Conservation (phyloP, 495 filamentous ascomycete genomes). For the Annulohypoxylon stygium region DNA sequence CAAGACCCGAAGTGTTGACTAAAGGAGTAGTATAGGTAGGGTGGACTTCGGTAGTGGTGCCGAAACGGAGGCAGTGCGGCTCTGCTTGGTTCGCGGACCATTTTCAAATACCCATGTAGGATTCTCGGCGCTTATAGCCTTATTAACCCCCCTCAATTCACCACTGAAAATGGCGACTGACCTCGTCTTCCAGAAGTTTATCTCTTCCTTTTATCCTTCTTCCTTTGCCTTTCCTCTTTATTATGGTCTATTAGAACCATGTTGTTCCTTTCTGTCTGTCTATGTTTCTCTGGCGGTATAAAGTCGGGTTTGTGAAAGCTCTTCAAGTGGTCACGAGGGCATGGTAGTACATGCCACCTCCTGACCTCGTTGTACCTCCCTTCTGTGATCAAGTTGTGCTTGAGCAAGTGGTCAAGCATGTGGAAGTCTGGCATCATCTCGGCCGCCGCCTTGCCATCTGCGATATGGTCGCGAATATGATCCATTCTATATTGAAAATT, state of each 20-base stretch:
- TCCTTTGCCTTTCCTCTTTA: slow-evolving; percentile 38
- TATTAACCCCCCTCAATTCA: slow-evolving; percentile 19
- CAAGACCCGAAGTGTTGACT: slow-evolving; percentile 2
- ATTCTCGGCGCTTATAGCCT: slow-evolving; percentile 29
- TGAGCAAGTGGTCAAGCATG: slow-evolving; percentile 52
- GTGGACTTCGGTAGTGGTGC: slow-evolving; percentile 24
- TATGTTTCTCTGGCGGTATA: slow-evolving; percentile 25
- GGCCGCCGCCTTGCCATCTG: slow-evolving; percentile 24
- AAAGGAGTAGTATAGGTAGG: neutral
- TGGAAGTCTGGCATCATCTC: slow-evolving; percentile 59
- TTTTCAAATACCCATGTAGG: slow-evolving; percentile 13
- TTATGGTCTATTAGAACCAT: slow-evolving; percentile 29
- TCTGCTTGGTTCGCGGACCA: slow-evolving; percentile 38
- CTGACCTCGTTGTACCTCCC: slow-evolving; percentile 18
- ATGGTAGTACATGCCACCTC: slow-evolving; percentile 45
- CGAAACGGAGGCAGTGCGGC: slow-evolving; percentile 7
- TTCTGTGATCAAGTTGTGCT: slow-evolving; percentile 36
- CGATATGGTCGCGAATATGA: slow-evolving; percentile 60
- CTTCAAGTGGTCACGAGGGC: neutral
- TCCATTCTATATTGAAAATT: slow-evolving; percentile 59
- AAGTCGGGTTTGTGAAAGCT: slow-evolving; percentile 19
- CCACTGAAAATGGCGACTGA: neutral
- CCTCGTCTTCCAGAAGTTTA: neutral
- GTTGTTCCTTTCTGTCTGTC: no score
- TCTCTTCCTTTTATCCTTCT: neutral